Evolutionary conservation across 805 yeast species (phyloP).

Genomic region (Gaillardinia entomophila): DNA sequence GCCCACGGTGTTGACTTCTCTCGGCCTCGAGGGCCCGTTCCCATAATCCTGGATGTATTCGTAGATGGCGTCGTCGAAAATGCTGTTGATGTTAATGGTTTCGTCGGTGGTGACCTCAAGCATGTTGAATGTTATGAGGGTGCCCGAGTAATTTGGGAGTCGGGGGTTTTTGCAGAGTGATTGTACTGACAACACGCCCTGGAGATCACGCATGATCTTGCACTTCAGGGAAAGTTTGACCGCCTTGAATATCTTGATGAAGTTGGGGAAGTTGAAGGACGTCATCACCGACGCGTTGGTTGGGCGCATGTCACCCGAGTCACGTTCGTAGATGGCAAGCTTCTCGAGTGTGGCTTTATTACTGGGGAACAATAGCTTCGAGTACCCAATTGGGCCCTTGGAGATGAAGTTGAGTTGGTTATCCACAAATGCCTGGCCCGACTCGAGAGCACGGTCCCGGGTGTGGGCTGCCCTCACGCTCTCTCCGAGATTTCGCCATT

Average conservation of each 20-base stretch:
- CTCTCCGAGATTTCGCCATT: slow-evolving; percentile 3
- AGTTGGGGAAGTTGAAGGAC: slow-evolving; percentile 26
- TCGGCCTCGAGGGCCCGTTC: not conserved
- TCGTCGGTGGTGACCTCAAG: slow-evolving; percentile 19
- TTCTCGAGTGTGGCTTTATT: slow-evolving; percentile 60
- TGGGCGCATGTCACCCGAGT: slow-evolving; percentile 6
- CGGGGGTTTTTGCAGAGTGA: slow-evolving; percentile 28
- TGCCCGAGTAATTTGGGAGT: slow-evolving; percentile 26
- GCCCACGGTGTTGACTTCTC: slow-evolving; percentile 20
- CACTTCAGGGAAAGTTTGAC: slow-evolving; percentile 35
- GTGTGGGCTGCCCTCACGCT: slow-evolving; percentile 1
- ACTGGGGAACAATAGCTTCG: slow-evolving; percentile 61
- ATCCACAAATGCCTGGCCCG: slow-evolving; percentile 4
- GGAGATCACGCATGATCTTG: slow-evolving; percentile 29
- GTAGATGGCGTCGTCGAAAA: slow-evolving; percentile 23
- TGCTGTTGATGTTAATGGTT: slow-evolving; percentile 10
- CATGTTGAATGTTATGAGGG: slow-evolving; percentile 35
- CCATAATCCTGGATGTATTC: slow-evolving; percentile 14
- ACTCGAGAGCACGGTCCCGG: not conserved
- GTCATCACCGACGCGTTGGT: slow-evolving; percentile 19
- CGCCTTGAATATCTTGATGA: slow-evolving; percentile 26
- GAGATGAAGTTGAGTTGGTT: slow-evolving; percentile 55
- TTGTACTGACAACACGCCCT: slow-evolving; percentile 33
- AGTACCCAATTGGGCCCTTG: slow-evolving; percentile 66
- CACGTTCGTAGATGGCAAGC: slow-evolving; percentile 32